These are phyloP conservation scores for Corchorus olitorius DNA, from an alignment of 345 rosid genomes.

Conservation along the genomic window DNA sequence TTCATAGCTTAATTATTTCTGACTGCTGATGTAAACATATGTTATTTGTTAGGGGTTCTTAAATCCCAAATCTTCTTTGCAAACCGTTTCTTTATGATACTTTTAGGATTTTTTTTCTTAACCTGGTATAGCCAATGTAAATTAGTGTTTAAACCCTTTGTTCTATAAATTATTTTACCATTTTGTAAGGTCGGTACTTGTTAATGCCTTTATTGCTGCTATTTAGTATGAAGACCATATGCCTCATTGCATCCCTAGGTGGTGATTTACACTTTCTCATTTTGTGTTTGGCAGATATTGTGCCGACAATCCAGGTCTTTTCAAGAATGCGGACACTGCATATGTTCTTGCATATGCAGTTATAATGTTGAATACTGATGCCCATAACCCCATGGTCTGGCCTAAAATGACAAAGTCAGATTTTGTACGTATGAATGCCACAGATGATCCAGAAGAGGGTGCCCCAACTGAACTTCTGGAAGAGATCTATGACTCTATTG, in stretches of 20 bases:
- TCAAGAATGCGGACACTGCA: constrained; percentile 97
- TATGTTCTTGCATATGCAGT: constrained; percentile 99
- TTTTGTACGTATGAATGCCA: constrained; percentile 82
- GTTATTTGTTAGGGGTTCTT: constrained; percentile 6
- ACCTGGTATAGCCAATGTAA: background rate
- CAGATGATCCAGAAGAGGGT: constrained; percentile 74
- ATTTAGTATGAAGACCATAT: background rate
- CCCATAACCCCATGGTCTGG: constrained; percentile 94
- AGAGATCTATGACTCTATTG: constrained; percentile 95
- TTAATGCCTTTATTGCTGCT: background rate
- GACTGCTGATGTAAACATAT: background rate
- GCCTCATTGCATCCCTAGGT: constrained; percentile 8
- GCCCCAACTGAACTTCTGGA: constrained; percentile 83
- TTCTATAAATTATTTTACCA: background rate
- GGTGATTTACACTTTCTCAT: constrained; percentile 28
- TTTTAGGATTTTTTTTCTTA: background rate
- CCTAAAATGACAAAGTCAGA: constrained; percentile 98
- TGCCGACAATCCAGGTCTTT: constrained; percentile 92
- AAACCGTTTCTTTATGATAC: background rate
- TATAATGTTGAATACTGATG: constrained; percentile 97
- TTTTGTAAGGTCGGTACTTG: constrained; percentile 13
- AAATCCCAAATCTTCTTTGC: background rate
- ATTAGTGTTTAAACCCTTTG: background rate
- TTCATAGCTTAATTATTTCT: background rate
- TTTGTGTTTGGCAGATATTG: constrained; percentile 72